Conservation (phyloP, 106 monocot genomes). For the Platanthera guangdongensis region DNA sequence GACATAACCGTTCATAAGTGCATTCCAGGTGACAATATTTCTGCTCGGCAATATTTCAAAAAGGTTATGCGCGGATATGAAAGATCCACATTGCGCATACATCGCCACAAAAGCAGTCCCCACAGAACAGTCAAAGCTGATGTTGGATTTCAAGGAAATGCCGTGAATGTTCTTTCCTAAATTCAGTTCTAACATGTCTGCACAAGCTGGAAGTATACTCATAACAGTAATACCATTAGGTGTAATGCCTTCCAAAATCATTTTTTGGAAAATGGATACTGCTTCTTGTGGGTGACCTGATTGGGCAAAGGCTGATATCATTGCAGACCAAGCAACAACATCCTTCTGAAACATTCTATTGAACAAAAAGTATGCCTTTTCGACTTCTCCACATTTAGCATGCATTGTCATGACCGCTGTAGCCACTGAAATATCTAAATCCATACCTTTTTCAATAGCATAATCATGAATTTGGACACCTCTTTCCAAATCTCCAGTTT, state of each 20-base stretch:
- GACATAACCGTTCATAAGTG: slow-evolving; percentile 68
- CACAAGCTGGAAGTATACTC: slow-evolving; percentile 56
- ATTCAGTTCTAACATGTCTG: slow-evolving; percentile 34
- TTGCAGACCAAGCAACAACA: slow-evolving; percentile 72
- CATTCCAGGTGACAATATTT: slow-evolving; percentile 60
- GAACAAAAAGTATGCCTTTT: slow-evolving; percentile 42
- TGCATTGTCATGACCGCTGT: slow-evolving; percentile 62
- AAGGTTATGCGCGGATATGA: slow-evolving; percentile 33
- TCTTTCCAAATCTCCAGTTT: slow-evolving; percentile 40
- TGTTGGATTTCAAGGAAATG: slow-evolving; percentile 28
- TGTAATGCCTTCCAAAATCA: slow-evolving; percentile 29
- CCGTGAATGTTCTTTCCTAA: slow-evolving; percentile 53
- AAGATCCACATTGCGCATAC: slow-evolving; percentile 57
- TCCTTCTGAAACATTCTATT: slow-evolving; percentile 46
- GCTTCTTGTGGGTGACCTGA: slow-evolving; percentile 28
- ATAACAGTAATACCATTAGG: slow-evolving; percentile 44
- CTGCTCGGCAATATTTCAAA: slow-evolving; percentile 36
- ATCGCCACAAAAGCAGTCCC: slow-evolving; percentile 62
- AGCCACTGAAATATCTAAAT: slow-evolving; percentile 26
- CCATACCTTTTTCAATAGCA: slow-evolving; percentile 21
- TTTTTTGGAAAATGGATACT: slow-evolving; percentile 39
- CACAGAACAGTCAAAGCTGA: slow-evolving; percentile 19
- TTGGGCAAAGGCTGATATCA: slow-evolving; percentile 58
- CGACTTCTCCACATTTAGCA: slow-evolving; percentile 44
- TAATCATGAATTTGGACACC: slow-evolving; percentile 43